Conservation (phyloP, 805 yeast species). For the Kuraishia molischiana region DNA sequence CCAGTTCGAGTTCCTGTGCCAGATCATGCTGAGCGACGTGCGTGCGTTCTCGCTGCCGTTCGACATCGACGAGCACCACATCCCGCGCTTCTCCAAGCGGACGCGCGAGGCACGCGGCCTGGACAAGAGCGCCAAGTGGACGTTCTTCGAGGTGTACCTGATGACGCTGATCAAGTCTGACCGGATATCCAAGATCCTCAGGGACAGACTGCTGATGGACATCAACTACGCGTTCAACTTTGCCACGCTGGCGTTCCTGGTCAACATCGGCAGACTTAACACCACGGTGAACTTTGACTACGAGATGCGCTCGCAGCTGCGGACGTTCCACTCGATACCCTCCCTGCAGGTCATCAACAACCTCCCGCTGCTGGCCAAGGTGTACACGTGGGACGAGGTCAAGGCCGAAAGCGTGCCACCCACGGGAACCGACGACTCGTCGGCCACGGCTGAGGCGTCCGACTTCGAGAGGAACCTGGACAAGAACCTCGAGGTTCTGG, state of each 20-base stretch:
- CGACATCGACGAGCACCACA: constrained; percentile 11
- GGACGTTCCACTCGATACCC: constrained; percentile 93
- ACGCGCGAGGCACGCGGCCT: constrained; percentile 16
- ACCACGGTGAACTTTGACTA: constrained; percentile 92
- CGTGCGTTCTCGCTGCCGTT: constrained; percentile 59
- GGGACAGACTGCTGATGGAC: constrained; percentile 69
- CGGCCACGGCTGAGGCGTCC: not conserved
- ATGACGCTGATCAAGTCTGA: constrained; percentile 74
- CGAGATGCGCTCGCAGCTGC: constrained; percentile 86
- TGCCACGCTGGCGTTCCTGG: constrained; percentile 51
- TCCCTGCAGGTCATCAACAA: constrained; percentile 65
- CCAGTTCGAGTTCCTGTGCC: constrained; percentile 67
- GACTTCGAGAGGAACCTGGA: not conserved
- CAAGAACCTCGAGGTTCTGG: not conserved
- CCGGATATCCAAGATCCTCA: constrained; percentile 73
- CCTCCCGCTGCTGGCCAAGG: constrained; percentile 6
- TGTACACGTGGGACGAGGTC: not conserved
- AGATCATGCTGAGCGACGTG: constrained; percentile 52
- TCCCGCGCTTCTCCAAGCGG: constrained; percentile 20
- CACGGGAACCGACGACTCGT: not conserved
- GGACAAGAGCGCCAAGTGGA: constrained; percentile 32
- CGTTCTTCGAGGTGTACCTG: constrained; percentile 79
- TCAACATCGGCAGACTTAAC: constrained; percentile 88
- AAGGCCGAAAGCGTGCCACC: not conserved
- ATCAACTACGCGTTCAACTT: constrained; percentile 24